These are phyloP conservation scores for Grosmannia clavigera DNA, from an alignment of 2,329 filamentous ascomycete species.

Conservation along the genomic window DNA sequence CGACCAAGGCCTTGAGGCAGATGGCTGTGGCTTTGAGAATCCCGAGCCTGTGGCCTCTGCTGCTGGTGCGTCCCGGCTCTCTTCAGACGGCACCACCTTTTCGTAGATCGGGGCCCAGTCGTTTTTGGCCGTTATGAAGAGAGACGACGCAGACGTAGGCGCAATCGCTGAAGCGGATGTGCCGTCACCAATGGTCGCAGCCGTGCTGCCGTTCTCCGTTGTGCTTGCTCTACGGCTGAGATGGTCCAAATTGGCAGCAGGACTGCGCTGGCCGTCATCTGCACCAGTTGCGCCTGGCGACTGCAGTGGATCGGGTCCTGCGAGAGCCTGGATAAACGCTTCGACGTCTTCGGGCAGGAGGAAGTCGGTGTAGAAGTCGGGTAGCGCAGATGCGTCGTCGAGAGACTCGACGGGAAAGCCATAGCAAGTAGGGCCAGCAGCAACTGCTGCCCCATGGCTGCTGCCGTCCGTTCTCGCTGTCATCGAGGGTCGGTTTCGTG, in stretches of 20 bases:
- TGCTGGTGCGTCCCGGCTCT: background rate
- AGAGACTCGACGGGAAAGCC: conserved; percentile 46
- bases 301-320: conserved; percentile 65
- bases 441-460: background rate
- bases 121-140: conserved; percentile 80
- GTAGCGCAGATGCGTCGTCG: conserved; percentile 60
- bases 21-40: background rate
- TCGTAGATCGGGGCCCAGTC: conserved; percentile 90
- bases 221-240: conserved; percentile 11
- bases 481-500: background rate
- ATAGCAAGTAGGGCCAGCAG: conserved; percentile 20
- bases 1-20: background rate
- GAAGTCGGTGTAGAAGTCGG: conserved; percentile 73
- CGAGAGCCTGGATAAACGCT: conserved; percentile 69
- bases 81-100: conserved; percentile 31
- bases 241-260: conserved; percentile 24
- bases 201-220: background rate
- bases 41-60: background rate
- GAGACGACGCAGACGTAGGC: conserved; percentile 5
- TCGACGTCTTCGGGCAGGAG: conserved; percentile 58
- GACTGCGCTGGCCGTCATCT: conserved; percentile 36
- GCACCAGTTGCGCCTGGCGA: conserved; percentile 25
- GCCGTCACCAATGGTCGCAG: background rate
- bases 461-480: background rate
- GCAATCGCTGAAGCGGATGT: background rate